Conservation (phyloP, 345 rosid species). For the Populus deltoides region DNA sequence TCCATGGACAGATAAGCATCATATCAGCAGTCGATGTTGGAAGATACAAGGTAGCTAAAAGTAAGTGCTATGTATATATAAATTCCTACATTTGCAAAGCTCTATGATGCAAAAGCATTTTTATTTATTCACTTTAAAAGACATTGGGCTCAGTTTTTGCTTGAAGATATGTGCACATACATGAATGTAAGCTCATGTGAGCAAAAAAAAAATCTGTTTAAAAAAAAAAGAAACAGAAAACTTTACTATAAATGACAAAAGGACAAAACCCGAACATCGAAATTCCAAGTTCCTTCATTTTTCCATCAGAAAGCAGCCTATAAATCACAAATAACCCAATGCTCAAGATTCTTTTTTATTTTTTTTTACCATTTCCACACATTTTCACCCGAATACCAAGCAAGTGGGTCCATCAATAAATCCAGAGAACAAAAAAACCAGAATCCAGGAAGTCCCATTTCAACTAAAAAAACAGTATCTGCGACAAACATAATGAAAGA, state of each 20-base stretch:
- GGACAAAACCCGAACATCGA: neutral
- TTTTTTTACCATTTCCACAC: neutral
- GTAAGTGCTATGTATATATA: neutral
- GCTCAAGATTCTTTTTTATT: neutral
- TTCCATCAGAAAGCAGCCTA: conserved; percentile 3
- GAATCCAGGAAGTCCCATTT: neutral
- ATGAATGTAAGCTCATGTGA: neutral
- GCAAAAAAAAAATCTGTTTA: neutral
- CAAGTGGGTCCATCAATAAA: neutral
- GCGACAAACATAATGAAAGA: neutral
- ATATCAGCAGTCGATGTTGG: conserved; percentile 2
- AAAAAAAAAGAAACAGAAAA: neutral
- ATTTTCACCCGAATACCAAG: neutral
- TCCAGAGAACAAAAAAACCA: neutral
- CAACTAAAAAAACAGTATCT: neutral
- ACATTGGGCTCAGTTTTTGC: neutral
- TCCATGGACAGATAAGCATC: conserved; percentile 20
- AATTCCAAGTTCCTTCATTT: neutral
- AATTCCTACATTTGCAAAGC: neutral
- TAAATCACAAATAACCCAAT: neutral
- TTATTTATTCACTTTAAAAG: neutral
- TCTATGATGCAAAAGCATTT: neutral
- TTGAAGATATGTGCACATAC: neutral
- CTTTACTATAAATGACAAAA: neutral
- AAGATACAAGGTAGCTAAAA: neutral